phyloP scores from a whole-genome alignment of 1,139 yeast genomes.

The Yamadazyma songkhlaensis region DNA sequence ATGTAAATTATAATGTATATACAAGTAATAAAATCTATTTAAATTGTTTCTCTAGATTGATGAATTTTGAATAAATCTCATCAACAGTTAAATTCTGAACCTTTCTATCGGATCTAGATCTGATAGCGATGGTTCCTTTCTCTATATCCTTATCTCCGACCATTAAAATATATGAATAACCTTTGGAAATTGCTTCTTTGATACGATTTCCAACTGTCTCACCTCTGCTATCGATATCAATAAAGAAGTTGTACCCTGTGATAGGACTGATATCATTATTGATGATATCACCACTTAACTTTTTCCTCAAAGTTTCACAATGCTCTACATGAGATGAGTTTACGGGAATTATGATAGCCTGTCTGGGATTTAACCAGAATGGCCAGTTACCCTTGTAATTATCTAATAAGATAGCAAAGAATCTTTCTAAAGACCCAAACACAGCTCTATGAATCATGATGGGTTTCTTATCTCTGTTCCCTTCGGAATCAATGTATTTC shows the following conservation, averaged over 20 bases:
- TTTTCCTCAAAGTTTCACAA: conserved; percentile 49
- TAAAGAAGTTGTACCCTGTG: conserved; percentile 62
- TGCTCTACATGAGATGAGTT: conserved; percentile 52
- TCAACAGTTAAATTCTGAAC: conserved; percentile 42
- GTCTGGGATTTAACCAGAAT: conserved; percentile 96
- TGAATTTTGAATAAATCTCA: conserved; percentile 50
- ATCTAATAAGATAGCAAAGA: conserved; percentile 85
- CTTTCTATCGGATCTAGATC: conserved; percentile 57
- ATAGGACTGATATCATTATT: conserved; percentile 44
- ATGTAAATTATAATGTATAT: conserved; percentile 6
- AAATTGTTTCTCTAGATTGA: conserved; percentile 47
- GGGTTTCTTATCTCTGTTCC: conserved; percentile 58
- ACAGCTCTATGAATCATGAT: conserved; percentile 95
- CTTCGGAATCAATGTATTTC: conserved; percentile 54
- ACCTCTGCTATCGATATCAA: conserved; percentile 70
- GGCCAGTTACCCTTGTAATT: conserved; percentile 97
- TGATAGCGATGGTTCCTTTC: conserved; percentile 57
- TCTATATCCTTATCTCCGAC: conserved; percentile 85
- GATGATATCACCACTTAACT: conserved; percentile 50
- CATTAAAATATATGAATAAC: conserved; percentile 76
- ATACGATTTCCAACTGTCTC: conserved; percentile 83
- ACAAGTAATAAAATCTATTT: conserved; percentile 13
- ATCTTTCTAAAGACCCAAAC: conserved; percentile 90
- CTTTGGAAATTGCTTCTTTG: conserved; percentile 71
- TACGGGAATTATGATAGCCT: conserved; percentile 83